Percentiles rank a stretch among this genome's conserved stretches.
Evolutionary conservation across 2,329 filamentous ascomycete genomes (phyloP).

Genomic region (Zasmidium angulare): DNA sequence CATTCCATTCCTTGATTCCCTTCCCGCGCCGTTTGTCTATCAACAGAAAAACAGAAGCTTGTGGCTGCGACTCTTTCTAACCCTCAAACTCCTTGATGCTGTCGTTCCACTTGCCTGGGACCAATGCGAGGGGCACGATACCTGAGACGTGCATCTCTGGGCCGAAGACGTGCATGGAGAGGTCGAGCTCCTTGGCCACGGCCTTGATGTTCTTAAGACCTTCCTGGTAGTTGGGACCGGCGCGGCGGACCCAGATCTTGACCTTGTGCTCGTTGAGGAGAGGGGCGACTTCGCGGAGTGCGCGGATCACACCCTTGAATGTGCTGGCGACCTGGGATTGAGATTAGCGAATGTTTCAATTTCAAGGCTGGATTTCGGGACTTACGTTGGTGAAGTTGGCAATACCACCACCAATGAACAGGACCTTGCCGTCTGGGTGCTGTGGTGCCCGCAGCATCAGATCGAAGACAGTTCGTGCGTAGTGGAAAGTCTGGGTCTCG

Average conservation of each 20-base stretch:
- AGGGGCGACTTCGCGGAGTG: conserved; percentile 83
- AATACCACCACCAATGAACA: conserved; percentile 99
- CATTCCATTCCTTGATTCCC: not conserved
- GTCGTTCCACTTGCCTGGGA: conserved; percentile 57
- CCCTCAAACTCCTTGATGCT: conserved; percentile 62
- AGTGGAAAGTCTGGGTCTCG: conserved; percentile 99
- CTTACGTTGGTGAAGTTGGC: conserved; percentile 98
- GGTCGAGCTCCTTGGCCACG: conserved; percentile 87
- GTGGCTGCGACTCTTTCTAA: conserved; percentile 31
- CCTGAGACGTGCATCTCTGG: conserved; percentile 87
- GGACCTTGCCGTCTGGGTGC: conserved; percentile 88
- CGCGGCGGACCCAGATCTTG: conserved; percentile 90
- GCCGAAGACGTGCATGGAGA: conserved; percentile 90
- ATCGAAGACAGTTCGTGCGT: conserved; percentile 93
- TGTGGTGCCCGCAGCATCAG: conserved; percentile 91
- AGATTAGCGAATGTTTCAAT: conserved; percentile 13
- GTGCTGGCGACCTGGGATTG: conserved; percentile 70
- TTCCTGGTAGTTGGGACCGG: conserved; percentile 98
- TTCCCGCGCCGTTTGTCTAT: not conserved
- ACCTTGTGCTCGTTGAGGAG: conserved; percentile 93
- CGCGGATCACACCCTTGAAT: conserved; percentile 99
- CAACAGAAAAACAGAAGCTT: not conserved
- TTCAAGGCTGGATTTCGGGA: conserved; percentile 9
- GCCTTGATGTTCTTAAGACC: conserved; percentile 99
- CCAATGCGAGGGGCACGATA: conserved; percentile 88